Evolutionary conservation across 108 stramenopile species (phyloP), one percentile per base, ranked within the genome.

Genomic region (Skeletonema costatum): DNA sequence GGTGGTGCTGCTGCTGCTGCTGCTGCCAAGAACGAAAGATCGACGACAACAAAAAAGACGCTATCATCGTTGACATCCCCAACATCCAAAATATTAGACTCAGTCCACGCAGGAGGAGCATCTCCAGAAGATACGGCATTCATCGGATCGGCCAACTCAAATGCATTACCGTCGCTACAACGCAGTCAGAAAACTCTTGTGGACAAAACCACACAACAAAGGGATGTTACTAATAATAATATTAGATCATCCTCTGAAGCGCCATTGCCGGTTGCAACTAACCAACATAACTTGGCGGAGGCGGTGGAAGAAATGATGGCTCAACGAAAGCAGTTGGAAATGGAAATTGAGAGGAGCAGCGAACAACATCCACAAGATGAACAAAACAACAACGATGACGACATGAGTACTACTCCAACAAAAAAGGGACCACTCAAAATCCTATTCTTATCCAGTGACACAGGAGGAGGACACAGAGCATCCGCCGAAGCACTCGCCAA

Each of bases 391-490:
- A 39, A 53, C 30, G 67, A 44, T 58, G 39, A 63, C 41, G 71
- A 19, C 1, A 17, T 5, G 8, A n/a, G n/a, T 12, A 11, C 17
- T 19, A 17, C 41, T 44, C 8, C 41, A 46, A 32, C 61, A 16
- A 14, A 62, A 62, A 44, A 64, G 63, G 53, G 53, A 66, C 90
- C 92, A 17, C 70, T 93, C 29, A 93, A 91, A 62, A 85, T 99
- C 32, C 78, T 99, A 35, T 97, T 99, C 73, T 78, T 99, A 16
- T 96, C 96, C 50, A 85, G 91, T 33, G 98, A 99, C 85, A 99
- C 98, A 0, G 98, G 98, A n/a, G 98, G 98, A 14, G 98, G 98
- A n/a, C 98, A 99, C 73, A 79, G 97, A 59, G 98, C 98, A 14
- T 96, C 95, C 12, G 96, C 98, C 21, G 93, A 97, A 73, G 90